Base-by-base conservation (phyloP, 495 filamentous ascomycete species). In the Aspergillus olivimuriae region DNA sequence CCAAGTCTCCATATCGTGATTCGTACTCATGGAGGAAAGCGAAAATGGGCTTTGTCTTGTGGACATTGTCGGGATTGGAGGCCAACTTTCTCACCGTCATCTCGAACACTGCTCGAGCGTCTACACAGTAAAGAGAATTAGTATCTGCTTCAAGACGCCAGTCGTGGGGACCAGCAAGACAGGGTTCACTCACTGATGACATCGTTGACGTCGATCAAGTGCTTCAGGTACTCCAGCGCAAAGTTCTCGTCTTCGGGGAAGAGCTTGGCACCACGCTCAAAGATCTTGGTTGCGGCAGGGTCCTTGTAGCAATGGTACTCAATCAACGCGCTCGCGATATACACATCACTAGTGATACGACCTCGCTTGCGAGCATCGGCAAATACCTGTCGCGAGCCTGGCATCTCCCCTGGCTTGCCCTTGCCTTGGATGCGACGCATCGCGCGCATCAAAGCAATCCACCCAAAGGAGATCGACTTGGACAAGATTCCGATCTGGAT, bases 301-400 rank as follows among this genome's bases (percentile, higher is more conserved):
- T 97, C 92, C 53, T 94, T 89, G 62, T 98, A 98, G 51, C 92
- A 92, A 54, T 89, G 82, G 61, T 92, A 90, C 53, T 98, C 92
- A 53, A 97, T 85, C 42, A 94, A 73, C 19, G 92, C 91, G 55
- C 82, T 85, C 6, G 87, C 91, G 43, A 94, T 82, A 57, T 97
- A 98, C 15, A 95, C 87, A 61, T 95, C 92, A 49, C 86, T 89
- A 14, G 84, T 94, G 23, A 98, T 78, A 20, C 87, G 83, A 18
- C 92, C 92, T 46, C 80, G 77, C 47, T 82, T 83, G 12, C 92
- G 77, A 39, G 92, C 88, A 62, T 97, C 89, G 7, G 78, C 76
- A 58, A 98, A 96, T 12, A 92, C 76, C 51, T 87, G 82, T 19
- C 92, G 81, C 45, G 87, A 82, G 6, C 92, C 92, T 18, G 84